Base-by-base conservation (phyloP, 2,329 filamentous ascomycete species). In the Colletotrichum caudatum region DNA sequence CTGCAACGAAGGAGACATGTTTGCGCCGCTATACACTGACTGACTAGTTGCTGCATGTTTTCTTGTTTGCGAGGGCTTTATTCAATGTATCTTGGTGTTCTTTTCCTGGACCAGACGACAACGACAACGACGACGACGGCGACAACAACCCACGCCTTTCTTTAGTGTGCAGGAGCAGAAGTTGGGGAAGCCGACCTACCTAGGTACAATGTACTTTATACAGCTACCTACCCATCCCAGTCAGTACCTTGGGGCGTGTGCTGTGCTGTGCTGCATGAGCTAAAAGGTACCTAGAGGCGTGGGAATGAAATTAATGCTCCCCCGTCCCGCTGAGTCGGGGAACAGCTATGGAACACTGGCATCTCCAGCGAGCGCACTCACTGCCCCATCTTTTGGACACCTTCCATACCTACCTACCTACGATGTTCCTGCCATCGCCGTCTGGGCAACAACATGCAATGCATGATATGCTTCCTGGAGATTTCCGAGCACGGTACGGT, bases 281-380 rank as follows among this genome's bases (percentile, higher is more conserved):
- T 66, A 56, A 54, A 44, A 53, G 20, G 62, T 48, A 70, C 69
- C 65, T 72, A 56, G 69, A 72, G 69, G 69, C 65, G 69, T 72
- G 69, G 54, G 59, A 69, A 65, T 23, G 46, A 68, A 68, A 72
- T 68, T 58, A 29, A 29, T 53, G 11, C 20, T 11, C 18, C 33
- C 18, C 11, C 23, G 23, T 44, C n/a, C 50, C 61, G 33, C 61
- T 20, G 50, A 46, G 37, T 63, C 48, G 60, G 60, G 35, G n/a
- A 26, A 33, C 39, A 26, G 44, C 18, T 46, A n/a, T 41, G n/a
- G 41, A 62, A 35, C 51, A 2, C 33, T 23, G 5, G 37, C n/a
- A 29, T 26, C 37, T 14, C 39, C 63, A 65, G 5, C 26, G 18
- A 29, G 29, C 29, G 29, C 26, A 29, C 29, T 29, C 26, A 39